A percentile compares a stretch with the other conserved stretches of the same genome.
These are phyloP conservation scores for Eucalyptus microcorys DNA, from an alignment of 345 rosid species.

Conservation along the genomic window DNA sequence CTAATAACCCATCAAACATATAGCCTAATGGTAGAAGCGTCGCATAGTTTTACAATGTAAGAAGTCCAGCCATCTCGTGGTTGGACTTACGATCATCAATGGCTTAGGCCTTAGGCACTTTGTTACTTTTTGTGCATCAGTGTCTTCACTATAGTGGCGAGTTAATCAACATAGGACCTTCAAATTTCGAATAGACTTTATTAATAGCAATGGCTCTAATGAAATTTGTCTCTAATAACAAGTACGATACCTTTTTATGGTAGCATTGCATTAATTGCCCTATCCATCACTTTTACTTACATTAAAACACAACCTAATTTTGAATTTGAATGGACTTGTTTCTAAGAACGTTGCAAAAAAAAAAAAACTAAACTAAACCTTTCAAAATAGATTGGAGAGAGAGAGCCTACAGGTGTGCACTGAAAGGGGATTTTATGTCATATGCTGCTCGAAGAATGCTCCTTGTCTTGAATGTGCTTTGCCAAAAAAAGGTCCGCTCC, in stretches of 20 bases:
- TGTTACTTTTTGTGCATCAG: background rate
- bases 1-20: background rate
- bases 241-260: background rate
- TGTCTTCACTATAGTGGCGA: background rate
- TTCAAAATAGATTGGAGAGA: no score
- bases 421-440: no score
- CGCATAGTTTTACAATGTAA: background rate
- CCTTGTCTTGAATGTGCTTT: background rate
- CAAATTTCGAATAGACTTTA: background rate
- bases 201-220: background rate
- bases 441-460: background rate
- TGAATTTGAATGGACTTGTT: background rate
- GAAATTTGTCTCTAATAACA: background rate
- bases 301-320: background rate
- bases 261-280: background rate
- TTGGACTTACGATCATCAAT: rapidly evolving
- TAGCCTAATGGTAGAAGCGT: background rate
- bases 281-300: background rate
- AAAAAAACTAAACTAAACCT: background rate
- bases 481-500: background rate
- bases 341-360: background rate
- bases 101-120: background rate
- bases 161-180: background rate
- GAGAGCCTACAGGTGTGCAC: no score
- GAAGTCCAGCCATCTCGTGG: background rate